phyloP scores from a whole-genome alignment of 306 rosid species.

The Dicorynia guianensis region DNA sequence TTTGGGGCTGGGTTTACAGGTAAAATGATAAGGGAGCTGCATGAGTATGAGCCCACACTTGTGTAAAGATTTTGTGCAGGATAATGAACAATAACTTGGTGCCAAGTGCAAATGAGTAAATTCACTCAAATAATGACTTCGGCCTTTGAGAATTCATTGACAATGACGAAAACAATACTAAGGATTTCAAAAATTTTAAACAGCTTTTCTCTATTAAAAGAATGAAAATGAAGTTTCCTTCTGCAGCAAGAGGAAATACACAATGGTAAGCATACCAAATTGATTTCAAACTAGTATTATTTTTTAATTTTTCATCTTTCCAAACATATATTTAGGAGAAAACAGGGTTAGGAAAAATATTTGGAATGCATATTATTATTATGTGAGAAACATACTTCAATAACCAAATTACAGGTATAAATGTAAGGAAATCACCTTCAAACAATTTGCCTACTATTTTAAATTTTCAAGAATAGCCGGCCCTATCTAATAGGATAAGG shows the following conservation, averaged over 20 bases:
- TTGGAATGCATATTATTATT: constrained; percentile 19
- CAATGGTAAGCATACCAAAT: neutral
- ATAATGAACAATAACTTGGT: constrained; percentile 8
- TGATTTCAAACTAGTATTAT: constrained; percentile 6
- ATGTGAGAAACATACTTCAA: neutral
- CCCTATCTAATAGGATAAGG: no score
- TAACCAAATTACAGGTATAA: neutral
- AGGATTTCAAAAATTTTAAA: constrained; percentile 14
- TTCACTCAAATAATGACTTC: neutral
- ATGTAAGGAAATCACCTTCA: constrained; percentile 3
- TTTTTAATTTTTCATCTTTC: neutral
- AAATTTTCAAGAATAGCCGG: no score
- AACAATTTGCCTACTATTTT: neutral
- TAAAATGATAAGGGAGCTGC: constrained; percentile 24
- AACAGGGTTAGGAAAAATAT: neutral
- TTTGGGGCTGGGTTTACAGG: neutral
- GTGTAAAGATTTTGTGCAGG: constrained; percentile 17
- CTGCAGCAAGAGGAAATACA: neutral
- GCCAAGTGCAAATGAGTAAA: neutral
- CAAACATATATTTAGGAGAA: neutral
- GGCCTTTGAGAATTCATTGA: neutral
- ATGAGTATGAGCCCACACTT: constrained; percentile 3
- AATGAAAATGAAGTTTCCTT: constrained; percentile 16
- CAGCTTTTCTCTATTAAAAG: constrained; percentile 1
- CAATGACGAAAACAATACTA: constrained; percentile 17